Conservation (phyloP, 1,284 basidiomycete species). For the Exsudoporus floridanus region DNA sequence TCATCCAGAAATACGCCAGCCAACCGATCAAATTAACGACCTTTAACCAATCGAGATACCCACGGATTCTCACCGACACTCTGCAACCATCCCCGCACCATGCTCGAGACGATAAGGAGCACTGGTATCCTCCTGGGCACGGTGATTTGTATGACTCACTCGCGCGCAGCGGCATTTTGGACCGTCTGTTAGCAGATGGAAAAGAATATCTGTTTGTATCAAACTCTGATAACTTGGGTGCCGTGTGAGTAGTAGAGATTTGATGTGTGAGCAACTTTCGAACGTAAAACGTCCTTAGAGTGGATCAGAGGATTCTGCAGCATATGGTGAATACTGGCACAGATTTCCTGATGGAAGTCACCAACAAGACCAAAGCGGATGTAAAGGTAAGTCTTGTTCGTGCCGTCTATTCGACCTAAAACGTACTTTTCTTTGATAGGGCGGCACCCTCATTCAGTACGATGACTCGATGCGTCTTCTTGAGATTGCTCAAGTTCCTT, state of each 20-base stretch:
- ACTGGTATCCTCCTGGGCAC: constrained; percentile 99
- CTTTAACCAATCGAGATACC: constrained; percentile 97
- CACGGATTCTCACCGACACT: constrained; percentile 91
- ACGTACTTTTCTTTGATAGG: constrained; percentile 46
- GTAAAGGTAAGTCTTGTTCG: constrained; percentile 48
- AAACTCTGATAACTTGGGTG: constrained; percentile 98
- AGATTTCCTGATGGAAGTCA: constrained; percentile 98
- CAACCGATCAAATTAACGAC: constrained; percentile 90
- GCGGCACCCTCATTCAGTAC: constrained; percentile 96
- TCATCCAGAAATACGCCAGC: constrained; percentile 98
- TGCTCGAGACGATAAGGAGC: constrained; percentile 75
- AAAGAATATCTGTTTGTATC: constrained; percentile 99
- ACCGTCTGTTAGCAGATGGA: constrained; percentile 89
- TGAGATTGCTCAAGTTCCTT: constrained; percentile 96
- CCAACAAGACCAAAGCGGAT: constrained; percentile 99
- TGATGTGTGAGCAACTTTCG: constrained; percentile 18
- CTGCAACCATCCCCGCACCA: constrained; percentile 78
- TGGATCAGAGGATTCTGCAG: constrained; percentile 80
- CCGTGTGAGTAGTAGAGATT: constrained; percentile 90
- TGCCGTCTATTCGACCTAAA: background rate
- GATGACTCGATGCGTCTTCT: constrained; percentile 90
- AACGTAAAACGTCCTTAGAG: constrained; percentile 39
- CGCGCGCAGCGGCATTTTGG: constrained; percentile 90
- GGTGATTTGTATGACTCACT: constrained; percentile 94
- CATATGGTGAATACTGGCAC: constrained; percentile 85